Base-by-base conservation (phyloP, 306 rosid species). In the Mimosa pudica region DNA sequence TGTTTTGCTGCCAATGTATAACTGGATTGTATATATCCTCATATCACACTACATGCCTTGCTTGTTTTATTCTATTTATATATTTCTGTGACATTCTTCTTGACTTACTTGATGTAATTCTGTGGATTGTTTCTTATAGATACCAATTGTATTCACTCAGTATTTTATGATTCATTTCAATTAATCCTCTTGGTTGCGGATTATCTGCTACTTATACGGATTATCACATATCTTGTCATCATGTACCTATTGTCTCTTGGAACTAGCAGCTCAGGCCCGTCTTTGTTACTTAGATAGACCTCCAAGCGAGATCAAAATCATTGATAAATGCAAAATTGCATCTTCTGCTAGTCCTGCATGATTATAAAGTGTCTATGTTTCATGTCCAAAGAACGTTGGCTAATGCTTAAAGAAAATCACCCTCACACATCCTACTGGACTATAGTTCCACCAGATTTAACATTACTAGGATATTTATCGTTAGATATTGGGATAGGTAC, bases 281-380 rank as follows among this genome's bases (percentile, higher is more conserved):
- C 14, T 42, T 42, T 54, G 35, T 55, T 8, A 24, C 30, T 24
- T 24, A 24, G 30, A 24, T 24, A 24, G 30, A 24, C 30, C 30
- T 58, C 6, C 54, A 57, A 5, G 38, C 20, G 55, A 10, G 42
- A 7, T 42, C 44, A 45, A 74, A 55, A 58, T 61, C 55, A 17
- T 51, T 41, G 38, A 10, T 24, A 20, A 24, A 60, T 41, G 69
- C 20, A 60, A 4, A 55, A 38, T 38, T 57, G 12, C 33, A 75
- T 55, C 51, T 73, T 11, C 67, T 73, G 54, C 14, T 46, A 20
- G 51, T 33, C n/a, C 17, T 75, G 70, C 17, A 45, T 45, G 70
- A 45, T 46, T 60, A 13, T 55, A 57, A 61, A 57, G 24, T 48
- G 11, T 74, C 42, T 35, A 42, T n/a, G 35, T 73, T 57, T 74